A percentile compares a stretch with the other conserved stretches of the same genome.
Conservation (phyloP, 1,284 basidiomycete genomes). For the Wallemia mellicola region DNA sequence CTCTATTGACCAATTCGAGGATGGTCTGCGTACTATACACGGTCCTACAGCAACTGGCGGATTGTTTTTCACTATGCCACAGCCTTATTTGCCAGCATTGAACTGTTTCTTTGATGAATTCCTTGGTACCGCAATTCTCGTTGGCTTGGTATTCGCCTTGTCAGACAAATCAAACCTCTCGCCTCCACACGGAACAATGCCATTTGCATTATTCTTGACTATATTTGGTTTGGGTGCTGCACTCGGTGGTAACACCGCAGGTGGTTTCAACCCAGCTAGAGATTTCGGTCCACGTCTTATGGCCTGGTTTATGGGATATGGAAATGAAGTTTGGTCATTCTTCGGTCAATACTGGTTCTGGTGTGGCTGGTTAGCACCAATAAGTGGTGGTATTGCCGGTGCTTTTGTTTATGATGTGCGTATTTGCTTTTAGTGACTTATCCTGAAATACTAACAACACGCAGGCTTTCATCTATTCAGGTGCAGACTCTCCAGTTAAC, state of each 20-base stretch:
- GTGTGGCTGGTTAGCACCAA: neutral
- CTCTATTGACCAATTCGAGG: neutral
- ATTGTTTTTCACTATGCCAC: constrained; percentile 12
- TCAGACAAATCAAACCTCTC: constrained; percentile 9
- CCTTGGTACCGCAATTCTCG: constrained; percentile 9
- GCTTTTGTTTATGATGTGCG: neutral
- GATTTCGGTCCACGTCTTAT: constrained; percentile 12
- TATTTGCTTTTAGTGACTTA: neutral
- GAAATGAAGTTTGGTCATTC: constrained; percentile 9
- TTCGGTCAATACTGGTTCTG: constrained; percentile 5
- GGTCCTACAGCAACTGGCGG: constrained; percentile 6
- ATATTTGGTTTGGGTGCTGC: constrained; percentile 11
- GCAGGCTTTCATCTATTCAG: neutral
- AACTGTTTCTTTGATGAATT: constrained; percentile 8
- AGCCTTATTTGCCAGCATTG: constrained; percentile 6
- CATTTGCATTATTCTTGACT: constrained; percentile 9
- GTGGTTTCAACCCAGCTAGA: constrained; percentile 11
- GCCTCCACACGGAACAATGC: constrained; percentile 8
- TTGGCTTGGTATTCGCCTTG: constrained; percentile 10
- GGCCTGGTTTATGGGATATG: constrained; percentile 11
- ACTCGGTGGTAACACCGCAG: constrained; percentile 12
- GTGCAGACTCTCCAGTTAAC: neutral
- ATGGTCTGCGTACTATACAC: constrained; percentile 7
- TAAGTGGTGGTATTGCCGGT: neutral
- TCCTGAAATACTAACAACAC: neutral